Percentiles rank a stretch among this genome's conserved stretches.
These are phyloP conservation scores for Chenopodium album DNA, from an alignment of 148 eudicot species.

Conservation along the genomic window DNA sequence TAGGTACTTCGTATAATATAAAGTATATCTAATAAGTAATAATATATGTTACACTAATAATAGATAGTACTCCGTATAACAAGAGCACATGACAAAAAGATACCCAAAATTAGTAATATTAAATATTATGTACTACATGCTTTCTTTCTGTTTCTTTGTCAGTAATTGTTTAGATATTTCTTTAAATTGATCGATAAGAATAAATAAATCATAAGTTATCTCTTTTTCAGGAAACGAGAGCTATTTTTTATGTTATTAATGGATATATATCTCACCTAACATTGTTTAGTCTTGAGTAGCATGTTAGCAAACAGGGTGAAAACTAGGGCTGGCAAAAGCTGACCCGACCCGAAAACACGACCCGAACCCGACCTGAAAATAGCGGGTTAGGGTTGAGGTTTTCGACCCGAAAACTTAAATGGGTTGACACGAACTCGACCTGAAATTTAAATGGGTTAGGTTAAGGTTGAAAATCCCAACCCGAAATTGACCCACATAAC, in stretches of 20 bases:
- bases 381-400: too few relatives aligned
- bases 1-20: neutral
- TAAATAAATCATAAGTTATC: neutral
- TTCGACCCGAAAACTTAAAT: too few relatives aligned
- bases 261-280: neutral
- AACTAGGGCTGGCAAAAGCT: too few relatives aligned
- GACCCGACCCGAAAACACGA: too few relatives aligned
- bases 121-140: neutral
- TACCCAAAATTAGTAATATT: neutral
- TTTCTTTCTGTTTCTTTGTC: constrained; percentile 7
- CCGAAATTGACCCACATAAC: too few relatives aligned
- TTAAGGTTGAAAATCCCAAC: too few relatives aligned
- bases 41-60: neutral
- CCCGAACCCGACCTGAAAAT: too few relatives aligned
- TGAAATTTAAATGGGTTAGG: too few relatives aligned
- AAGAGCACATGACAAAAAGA: constrained; percentile 1
- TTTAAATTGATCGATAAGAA: neutral
- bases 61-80: neutral
- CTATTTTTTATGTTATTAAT: neutral
- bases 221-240: neutral
- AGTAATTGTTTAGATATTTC: neutral
- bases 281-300: neutral
- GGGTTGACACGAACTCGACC: too few relatives aligned
- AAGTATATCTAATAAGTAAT: too few relatives aligned
- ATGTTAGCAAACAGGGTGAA: neutral